Evolutionary conservation across 176 grass and related monocot species (phyloP).

Genomic region (Puya raimondii): DNA sequence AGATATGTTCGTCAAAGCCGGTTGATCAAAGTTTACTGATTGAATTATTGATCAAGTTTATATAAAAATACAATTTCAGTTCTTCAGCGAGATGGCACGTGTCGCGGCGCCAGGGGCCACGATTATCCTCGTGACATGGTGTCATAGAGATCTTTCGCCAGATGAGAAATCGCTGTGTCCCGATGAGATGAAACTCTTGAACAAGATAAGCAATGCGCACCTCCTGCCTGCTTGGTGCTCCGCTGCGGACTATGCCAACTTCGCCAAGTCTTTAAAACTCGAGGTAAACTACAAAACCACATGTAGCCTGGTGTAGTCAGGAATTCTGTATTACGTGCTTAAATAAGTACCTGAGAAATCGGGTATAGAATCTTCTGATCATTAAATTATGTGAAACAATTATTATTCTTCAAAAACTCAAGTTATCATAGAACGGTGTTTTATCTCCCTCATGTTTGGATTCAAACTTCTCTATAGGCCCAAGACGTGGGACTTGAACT

Average conservation of each 20-base stretch:
- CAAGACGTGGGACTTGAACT: too few species aligned
- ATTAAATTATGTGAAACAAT: too few species aligned
- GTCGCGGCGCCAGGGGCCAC: slow-evolving; percentile 69
- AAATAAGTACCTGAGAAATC: background rate
- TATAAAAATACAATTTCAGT: too few species aligned
- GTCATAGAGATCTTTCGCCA: slow-evolving; percentile 61
- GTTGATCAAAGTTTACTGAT: too few species aligned
- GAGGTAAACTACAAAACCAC: slow-evolving; percentile 31
- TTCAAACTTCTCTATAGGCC: too few species aligned
- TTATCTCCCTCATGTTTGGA: too few species aligned
- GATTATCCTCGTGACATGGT: slow-evolving; percentile 93
- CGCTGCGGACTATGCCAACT: slow-evolving; percentile 66
- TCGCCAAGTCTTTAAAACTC: slow-evolving; percentile 53
- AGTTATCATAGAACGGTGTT: too few species aligned
- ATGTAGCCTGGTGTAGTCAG: background rate
- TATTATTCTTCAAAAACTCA: too few species aligned
- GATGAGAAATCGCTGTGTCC: slow-evolving; percentile 56
- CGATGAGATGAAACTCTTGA: slow-evolving; percentile 73
- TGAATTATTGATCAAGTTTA: too few species aligned
- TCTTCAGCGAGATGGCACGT: slow-evolving; percentile 41
- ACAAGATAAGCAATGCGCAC: slow-evolving; percentile 74
- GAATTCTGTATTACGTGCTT: background rate
- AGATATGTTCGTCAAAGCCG: too few species aligned
- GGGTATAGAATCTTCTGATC: too few species aligned
- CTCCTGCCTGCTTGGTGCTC: slow-evolving; percentile 96